Percentiles rank a stretch among this genome's conserved stretches.
phyloP scores from a whole-genome alignment of 139 green algal species.

The Helicosporidium sp. region DNA sequence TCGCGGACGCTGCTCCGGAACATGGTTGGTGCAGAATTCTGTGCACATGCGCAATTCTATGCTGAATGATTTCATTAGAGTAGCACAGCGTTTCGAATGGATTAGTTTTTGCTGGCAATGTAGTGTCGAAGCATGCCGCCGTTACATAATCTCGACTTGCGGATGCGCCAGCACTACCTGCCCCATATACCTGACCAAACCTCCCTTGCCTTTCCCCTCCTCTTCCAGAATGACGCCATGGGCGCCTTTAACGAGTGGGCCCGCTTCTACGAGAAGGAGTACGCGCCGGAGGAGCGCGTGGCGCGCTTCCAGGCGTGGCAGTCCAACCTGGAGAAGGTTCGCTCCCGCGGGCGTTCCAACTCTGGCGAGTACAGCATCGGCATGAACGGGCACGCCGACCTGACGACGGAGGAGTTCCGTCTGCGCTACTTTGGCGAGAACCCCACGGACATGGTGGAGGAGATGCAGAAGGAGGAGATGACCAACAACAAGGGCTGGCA shows the following conservation, averaged over 20 bases:
- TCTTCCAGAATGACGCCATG: background rate
- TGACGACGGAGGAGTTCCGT: slow-evolving; percentile 8
- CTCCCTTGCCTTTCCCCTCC: background rate
- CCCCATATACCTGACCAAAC: no score
- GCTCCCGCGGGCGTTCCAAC: background rate
- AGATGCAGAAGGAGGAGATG: background rate
- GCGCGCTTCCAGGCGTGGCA: background rate
- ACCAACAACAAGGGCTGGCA: background rate
- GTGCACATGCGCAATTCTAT: no score
- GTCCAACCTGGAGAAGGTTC: slow-evolving; percentile 3
- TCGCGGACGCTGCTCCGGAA: no score
- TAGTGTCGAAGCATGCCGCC: no score
- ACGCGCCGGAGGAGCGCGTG: background rate
- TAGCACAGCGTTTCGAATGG: no score
- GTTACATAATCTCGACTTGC: no score
- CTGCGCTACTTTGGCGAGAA: slow-evolving; percentile 6
- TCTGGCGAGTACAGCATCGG: background rate
- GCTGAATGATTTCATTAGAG: no score
- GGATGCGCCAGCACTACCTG: no score
- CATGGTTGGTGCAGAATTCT: no score
- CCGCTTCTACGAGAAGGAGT: slow-evolving; percentile 5
- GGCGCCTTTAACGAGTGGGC: slow-evolving; percentile 3
- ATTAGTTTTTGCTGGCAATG: no score
- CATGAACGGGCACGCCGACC: slow-evolving; percentile 11
- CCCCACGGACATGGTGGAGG: background rate